Conservation (phyloP, 805 yeast genomes). For the Yarrowia keelungensis region DNA sequence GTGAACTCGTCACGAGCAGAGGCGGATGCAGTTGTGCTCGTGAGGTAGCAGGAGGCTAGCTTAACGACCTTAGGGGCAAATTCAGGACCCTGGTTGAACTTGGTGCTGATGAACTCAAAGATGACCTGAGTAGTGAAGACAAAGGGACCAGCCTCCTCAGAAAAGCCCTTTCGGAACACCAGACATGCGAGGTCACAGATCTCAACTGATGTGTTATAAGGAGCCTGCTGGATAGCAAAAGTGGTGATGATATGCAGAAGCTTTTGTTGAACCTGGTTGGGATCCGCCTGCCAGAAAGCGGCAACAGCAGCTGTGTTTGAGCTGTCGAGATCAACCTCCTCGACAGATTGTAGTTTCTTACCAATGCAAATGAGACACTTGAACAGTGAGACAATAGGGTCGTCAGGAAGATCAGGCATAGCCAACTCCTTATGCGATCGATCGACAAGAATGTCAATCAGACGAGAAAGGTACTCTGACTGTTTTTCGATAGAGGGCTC, state of each 20-base stretch:
- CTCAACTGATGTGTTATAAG: constrained; percentile 54
- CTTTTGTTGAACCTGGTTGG: constrained; percentile 51
- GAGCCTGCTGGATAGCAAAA: constrained; percentile 54
- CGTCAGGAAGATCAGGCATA: constrained; percentile 18
- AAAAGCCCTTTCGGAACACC: constrained; percentile 67
- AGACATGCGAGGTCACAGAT: constrained; percentile 69
- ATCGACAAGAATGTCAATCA: constrained; percentile 45
- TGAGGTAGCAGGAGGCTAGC: constrained; percentile 47
- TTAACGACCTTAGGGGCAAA: constrained; percentile 45
- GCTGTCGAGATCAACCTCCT: constrained; percentile 54
- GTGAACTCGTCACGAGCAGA: constrained; percentile 2
- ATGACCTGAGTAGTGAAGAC: constrained; percentile 56
- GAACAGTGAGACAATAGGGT: constrained; percentile 59
- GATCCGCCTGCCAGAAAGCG: constrained; percentile 47
- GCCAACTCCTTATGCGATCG: constrained; percentile 39
- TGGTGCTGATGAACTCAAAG: constrained; percentile 53
- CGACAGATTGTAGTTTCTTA: constrained; percentile 68
- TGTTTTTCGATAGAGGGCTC: constrained; percentile 44
- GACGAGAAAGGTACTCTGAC: constrained; percentile 49
- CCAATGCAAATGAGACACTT: constrained; percentile 74
- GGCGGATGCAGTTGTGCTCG: constrained; percentile 27
- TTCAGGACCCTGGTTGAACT: constrained; percentile 45
- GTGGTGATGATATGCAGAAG: constrained; percentile 54
- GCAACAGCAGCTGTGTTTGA: background rate
- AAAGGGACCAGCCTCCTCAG: constrained; percentile 75